Evolutionary conservation across 2,329 filamentous ascomycete species (phyloP).

Genomic region (Talaromyces sp.): DNA sequence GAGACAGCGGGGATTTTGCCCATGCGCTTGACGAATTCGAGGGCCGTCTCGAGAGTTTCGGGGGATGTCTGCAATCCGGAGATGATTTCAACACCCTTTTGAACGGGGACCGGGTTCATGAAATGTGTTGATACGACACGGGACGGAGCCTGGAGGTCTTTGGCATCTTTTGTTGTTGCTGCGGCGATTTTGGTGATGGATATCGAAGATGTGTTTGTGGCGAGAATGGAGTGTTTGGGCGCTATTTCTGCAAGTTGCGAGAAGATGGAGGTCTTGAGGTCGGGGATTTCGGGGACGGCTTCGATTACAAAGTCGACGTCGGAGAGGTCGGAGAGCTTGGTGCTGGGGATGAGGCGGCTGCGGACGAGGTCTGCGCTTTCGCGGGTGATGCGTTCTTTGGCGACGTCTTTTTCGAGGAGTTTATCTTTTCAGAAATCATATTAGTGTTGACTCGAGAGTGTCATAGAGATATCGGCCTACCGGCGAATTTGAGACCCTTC

Average conservation of each 20-base stretch:
- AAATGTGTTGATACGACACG: slow-evolving; percentile 96
- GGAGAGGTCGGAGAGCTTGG: slow-evolving; percentile 72
- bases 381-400: slow-evolving; percentile 80
- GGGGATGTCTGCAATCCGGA: slow-evolving; percentile 86
- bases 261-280: slow-evolving; percentile 88
- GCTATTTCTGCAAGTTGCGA: slow-evolving; percentile 76
- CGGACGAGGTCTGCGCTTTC: slow-evolving; percentile 74
- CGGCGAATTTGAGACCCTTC: slow-evolving; percentile 86
- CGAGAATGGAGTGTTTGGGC: slow-evolving; percentile 80
- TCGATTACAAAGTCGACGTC: slow-evolving; percentile 97
- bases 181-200: slow-evolving; percentile 95
- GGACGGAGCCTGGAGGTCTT: slow-evolving; percentile 74
- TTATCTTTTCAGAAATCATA: slow-evolving; percentile 63
- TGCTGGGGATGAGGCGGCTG: slow-evolving; percentile 66
- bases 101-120: slow-evolving; percentile 97
- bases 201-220: slow-evolving; percentile 98
- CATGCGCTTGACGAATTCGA: slow-evolving; percentile 86
- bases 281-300: slow-evolving; percentile 87
- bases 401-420: slow-evolving; percentile 86
- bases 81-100: slow-evolving; percentile 98
- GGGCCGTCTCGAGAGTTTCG: slow-evolving; percentile 74
- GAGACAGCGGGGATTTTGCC: slow-evolving; percentile 88
- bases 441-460: not conserved
- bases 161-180: slow-evolving; percentile 74
- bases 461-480: slow-evolving; percentile 47